These are phyloP conservation scores for Sechiopsis laciniata DNA, from an alignment of 306 rosid species.

Conservation along the genomic window DNA sequence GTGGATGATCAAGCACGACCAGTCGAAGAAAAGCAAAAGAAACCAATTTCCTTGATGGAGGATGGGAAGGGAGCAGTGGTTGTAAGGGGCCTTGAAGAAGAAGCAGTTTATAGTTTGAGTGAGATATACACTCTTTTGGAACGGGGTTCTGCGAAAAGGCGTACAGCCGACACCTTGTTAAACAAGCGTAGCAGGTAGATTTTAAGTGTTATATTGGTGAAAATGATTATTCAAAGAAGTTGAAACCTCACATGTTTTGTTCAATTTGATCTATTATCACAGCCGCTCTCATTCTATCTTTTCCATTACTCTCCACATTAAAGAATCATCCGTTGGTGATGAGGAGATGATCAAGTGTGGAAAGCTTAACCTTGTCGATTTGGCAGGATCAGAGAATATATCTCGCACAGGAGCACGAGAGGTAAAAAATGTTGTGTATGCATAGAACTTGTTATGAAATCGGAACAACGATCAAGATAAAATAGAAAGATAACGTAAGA, in stretches of 20 bases:
- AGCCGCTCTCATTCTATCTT: conserved; percentile 97
- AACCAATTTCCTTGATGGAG: conserved; percentile 72
- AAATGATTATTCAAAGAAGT: not conserved
- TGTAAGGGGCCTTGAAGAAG: conserved; percentile 91
- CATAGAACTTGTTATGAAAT: not conserved
- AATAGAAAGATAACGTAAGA: too few species aligned
- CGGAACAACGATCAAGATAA: too few species aligned
- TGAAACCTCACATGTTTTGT: not conserved
- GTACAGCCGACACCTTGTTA: conserved; percentile 86
- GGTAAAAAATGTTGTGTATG: conserved; percentile 34
- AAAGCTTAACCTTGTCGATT: conserved; percentile 94
- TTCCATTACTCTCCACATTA: conserved; percentile 73
- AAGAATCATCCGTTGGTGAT: conserved; percentile 76
- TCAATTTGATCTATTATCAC: conserved; percentile 32
- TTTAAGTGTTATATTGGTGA: not conserved
- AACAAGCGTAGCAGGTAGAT: conserved; percentile 85
- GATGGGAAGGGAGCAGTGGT: conserved; percentile 91
- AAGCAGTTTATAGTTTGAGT: conserved; percentile 66
- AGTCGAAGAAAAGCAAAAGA: conserved; percentile 66
- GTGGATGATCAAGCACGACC: conserved; percentile 63
- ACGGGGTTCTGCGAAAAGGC: conserved; percentile 80
- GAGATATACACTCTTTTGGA: conserved; percentile 78
- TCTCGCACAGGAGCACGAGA: conserved; percentile 96
- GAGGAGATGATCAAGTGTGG: conserved; percentile 95
- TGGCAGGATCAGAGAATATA: conserved; percentile 96